Evolutionary conservation across 2,329 filamentous ascomycete genomes (phyloP), one percentile per base, ranked within the genome.

Genomic region (Phyllosticta citrichinensis): DNA sequence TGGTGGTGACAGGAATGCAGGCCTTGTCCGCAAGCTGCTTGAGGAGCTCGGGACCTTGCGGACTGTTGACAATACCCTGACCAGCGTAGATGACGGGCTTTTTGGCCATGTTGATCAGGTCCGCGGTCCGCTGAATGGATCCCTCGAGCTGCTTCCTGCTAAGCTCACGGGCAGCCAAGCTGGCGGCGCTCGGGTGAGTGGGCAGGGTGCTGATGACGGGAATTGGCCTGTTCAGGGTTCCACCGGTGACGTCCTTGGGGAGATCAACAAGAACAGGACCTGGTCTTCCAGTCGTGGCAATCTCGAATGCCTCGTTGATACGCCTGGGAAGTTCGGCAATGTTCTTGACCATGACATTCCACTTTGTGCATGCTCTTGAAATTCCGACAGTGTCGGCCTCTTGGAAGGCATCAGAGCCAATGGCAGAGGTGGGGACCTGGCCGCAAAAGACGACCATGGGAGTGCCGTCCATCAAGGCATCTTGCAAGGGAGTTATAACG

Each of bases 271-370:
- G 84, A 40, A 97, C 94, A 27, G 94, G 94, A 24, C 94, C 94
- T 14, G 94, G 94, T 56, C 94, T 85, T 63, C 94, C 94, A 69
- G 88, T 94, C 52, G 91, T 97, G 51, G 94, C 94, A 71, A 97
- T 97, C 78, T 97, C 92, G 71, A 97, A 97, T 56, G 94, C 94
- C 78, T 97, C 94, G 74, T 97, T 96, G 72, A 97, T 97, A 66
- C 93, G 85, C 69, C 89, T 85, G 57, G 94, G 94, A 61, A 99
- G 81, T 77, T 99, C 94, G 57, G 90, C 91, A 60, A 96, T 86
- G 74, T 87, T 93, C 82, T 95, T 97, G 56, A 97, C 91, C 91
- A 97, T 95, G 63, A 96, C 91, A 69, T 97, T 97, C 94, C 94
- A 99, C 80, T 97, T 97, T 67, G 92, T 97, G 81, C 92, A 97